Conservation (phyloP, 352 stramenopile genomes). For the Chrysophaeum taylorii region DNA sequence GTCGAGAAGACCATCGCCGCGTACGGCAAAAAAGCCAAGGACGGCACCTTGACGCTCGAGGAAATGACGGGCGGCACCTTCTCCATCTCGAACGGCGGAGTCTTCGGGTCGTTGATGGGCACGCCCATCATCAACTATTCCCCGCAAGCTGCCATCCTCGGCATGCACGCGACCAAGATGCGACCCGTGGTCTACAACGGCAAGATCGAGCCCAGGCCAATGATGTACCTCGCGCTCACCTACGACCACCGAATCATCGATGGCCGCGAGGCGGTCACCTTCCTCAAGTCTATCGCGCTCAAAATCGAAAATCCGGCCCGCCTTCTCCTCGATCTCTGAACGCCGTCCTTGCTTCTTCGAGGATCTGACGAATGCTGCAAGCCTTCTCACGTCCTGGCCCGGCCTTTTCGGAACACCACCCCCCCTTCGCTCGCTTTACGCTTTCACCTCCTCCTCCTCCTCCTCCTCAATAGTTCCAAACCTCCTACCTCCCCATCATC, state of each 20-base stretch:
- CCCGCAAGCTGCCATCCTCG: conserved; percentile 93
- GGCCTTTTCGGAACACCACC: no score
- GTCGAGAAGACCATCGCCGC: conserved; percentile 86
- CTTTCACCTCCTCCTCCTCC: no score
- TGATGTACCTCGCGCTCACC: conserved; percentile 99
- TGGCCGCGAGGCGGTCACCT: conserved; percentile 93
- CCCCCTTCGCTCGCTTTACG: no score
- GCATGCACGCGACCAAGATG: conserved; percentile 98
- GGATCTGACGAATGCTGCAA: no score
- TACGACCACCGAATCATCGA: conserved; percentile 99
- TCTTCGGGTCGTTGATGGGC: conserved; percentile 95
- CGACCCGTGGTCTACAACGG: conserved; percentile 74
- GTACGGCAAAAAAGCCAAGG: conserved; percentile 70
- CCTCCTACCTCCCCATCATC: no score
- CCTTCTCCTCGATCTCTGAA: conserved; percentile 87
- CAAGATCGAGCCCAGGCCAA: conserved; percentile 87
- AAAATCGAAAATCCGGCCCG: conserved; percentile 92
- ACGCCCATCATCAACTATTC: conserved; percentile 99
- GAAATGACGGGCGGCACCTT: conserved; percentile 95
- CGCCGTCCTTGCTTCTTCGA: no score
- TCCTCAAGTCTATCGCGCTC: conserved; percentile 91
- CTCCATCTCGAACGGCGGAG: conserved; percentile 96
- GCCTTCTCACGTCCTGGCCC: no score
- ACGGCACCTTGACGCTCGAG: conserved; percentile 62
- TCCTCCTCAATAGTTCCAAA: no score